Evolutionary conservation across 768 basidiomycete genomes (phyloP), one percentile per base, ranked within the genome.

Genomic region (Paxillus rubicundulus): DNA sequence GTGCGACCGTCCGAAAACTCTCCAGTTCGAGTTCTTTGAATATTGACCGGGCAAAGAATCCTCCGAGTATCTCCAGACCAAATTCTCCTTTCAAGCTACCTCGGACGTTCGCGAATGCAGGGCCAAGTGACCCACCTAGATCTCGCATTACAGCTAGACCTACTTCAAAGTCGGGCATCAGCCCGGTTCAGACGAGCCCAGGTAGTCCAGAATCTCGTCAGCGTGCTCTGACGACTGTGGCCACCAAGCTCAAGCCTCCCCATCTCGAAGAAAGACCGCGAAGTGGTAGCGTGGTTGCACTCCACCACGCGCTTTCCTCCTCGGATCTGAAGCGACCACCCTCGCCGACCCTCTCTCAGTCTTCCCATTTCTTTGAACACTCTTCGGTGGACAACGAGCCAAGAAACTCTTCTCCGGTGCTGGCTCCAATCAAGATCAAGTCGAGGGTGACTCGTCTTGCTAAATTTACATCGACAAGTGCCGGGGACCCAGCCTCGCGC

Each of bases 391-490:
- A 60, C 47, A 37, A 9, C 10, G 33, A 55, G 8, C 59, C 57
- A n/a, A 45, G 60, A 54, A 49, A 55, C 2, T 46, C 57, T 1
- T 58, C 64, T 2, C 65, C 57, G 7, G 37, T 50, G 8, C 48
- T 57, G 10, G 60, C 64, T 21, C 61, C 65, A n/a, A 46, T 69
- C 55, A 75, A 72, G 61, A 77, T 89, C 55, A 87, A 79, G 67
- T 80, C 87, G 17, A 88, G 82, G 61, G 74, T 88, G 21, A 78
- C 85, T 0, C 66, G 70, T 34, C 55, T 82, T 40, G 78, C 74
- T 18, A 81, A 70, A 61, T 24, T 61, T 47, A 47, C 52, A 57
- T 33, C 59, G 42, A 54, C 49, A 5, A 58, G n/a, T 30, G 32
- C 40, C 6, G 57, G 28, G 16, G 62, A 62, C n/a, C 68, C 72